Conservation (phyloP, 805 yeast species). For the Nakazawaea ishiwadae region DNA sequence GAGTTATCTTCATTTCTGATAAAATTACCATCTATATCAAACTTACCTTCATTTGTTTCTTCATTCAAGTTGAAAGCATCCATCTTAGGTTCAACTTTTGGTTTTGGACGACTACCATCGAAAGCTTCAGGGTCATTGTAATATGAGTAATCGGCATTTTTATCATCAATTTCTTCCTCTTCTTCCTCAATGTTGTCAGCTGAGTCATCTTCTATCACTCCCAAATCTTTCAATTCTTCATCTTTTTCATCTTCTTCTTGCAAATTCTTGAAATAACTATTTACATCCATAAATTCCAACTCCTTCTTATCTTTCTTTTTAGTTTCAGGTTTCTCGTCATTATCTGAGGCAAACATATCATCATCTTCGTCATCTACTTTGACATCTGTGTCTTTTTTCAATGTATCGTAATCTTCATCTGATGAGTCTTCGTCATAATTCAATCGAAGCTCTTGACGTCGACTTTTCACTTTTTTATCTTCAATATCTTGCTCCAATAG, state of each 20-base stretch:
- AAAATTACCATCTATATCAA: slow-evolving; percentile 60
- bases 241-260: neutral
- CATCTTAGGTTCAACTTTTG: slow-evolving; percentile 34
- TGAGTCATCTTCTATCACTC: too few relatives aligned
- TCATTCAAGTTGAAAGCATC: slow-evolving; percentile 60
- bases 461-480: slow-evolving; percentile 7
- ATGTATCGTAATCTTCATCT: slow-evolving; percentile 17
- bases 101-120: slow-evolving; percentile 12
- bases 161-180: slow-evolving; percentile 19
- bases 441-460: slow-evolving; percentile 12
- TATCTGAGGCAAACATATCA: slow-evolving; percentile 38
- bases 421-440: slow-evolving; percentile 20
- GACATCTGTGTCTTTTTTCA: slow-evolving; percentile 16
- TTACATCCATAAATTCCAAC: slow-evolving; percentile 29
- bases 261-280: slow-evolving; percentile 30
- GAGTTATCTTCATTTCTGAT: slow-evolving; percentile 34
- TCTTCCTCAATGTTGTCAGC: too few relatives aligned
- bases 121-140: slow-evolving; percentile 26
- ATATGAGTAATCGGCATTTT: slow-evolving; percentile 21
- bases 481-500: slow-evolving; percentile 19
- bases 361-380: slow-evolving; percentile 27
- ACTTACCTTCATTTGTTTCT: slow-evolving; percentile 55
- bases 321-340: slow-evolving; percentile 12
- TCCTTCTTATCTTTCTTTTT: slow-evolving; percentile 9
- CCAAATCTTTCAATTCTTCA: neutral